A percentile compares a stretch with the other conserved stretches of the same genome.
Evolutionary conservation across 169 alveolate species (phyloP).

Genomic region (Eimeria zaria): DNA sequence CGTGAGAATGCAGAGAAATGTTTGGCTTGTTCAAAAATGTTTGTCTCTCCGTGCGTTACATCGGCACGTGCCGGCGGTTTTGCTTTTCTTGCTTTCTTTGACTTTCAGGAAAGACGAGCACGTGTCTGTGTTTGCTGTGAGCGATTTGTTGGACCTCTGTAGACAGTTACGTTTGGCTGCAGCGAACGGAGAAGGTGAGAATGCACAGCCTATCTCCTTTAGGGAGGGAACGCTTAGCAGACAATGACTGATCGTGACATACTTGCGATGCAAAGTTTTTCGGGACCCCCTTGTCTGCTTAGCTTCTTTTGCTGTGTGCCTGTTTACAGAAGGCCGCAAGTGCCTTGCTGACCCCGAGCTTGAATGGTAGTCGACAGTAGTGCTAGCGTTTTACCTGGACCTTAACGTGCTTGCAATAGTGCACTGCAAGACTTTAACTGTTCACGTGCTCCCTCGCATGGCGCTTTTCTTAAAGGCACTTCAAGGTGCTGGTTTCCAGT

Average conservation of each 20-base stretch:
- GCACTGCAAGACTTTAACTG: not conserved
- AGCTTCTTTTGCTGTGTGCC: not conserved
- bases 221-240: not conserved
- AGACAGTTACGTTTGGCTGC: slow-evolving; percentile 44
- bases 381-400: not conserved
- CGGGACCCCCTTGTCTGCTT: not conserved
- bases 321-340: slow-evolving; percentile 2
- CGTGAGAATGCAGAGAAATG: not conserved
- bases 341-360: slow-evolving; percentile 55
- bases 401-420: not conserved
- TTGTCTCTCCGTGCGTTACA: not conserved
- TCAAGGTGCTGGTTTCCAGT: not conserved
- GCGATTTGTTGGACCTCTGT: slow-evolving; percentile 63
- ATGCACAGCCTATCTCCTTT: not conserved
- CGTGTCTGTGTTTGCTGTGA: not conserved
- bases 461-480: not conserved
- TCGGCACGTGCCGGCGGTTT: not conserved
- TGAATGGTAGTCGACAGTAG: slow-evolving; percentile 40
- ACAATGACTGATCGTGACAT: not conserved
- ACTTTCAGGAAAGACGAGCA: slow-evolving; percentile 41
- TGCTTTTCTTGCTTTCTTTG: not conserved
- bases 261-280: not conserved
- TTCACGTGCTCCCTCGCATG: not conserved
- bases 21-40: not conserved
- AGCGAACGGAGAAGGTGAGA: slow-evolving; percentile 14